Conservation (phyloP, 2,329 filamentous ascomycete species). For the Claviceps purpurea region DNA sequence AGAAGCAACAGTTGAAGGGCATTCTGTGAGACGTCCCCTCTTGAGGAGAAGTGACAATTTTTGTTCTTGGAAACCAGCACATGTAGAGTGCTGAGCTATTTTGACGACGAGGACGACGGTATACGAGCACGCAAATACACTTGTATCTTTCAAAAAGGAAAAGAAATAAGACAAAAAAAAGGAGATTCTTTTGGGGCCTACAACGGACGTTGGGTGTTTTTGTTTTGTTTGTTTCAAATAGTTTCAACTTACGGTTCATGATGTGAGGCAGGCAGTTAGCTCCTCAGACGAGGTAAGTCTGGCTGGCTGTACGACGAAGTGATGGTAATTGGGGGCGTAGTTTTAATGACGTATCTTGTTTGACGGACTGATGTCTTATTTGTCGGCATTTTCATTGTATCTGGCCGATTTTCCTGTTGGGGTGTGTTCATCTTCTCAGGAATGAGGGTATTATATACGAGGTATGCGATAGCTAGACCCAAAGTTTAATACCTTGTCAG, state of each 20-base stretch:
- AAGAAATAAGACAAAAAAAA: not conserved
- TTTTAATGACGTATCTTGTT: too few species aligned
- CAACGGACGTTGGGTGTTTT: conserved; percentile 1
- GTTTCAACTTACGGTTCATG: not conserved
- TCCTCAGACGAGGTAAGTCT: not conserved
- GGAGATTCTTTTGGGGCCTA: not conserved
- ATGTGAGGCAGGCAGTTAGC: not conserved
- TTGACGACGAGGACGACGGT: conserved; percentile 1
- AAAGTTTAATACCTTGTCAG: too few species aligned
- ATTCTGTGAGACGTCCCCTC: conserved; percentile 45
- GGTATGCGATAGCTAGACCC: too few species aligned
- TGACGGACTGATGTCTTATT: too few species aligned
- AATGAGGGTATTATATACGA: too few species aligned
- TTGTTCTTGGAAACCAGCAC: not conserved
- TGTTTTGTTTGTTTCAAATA: not conserved
- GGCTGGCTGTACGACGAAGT: too few species aligned
- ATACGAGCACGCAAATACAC: not conserved
- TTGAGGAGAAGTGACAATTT: not conserved
- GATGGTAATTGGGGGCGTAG: too few species aligned
- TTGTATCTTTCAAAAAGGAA: not conserved
- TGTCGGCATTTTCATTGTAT: too few species aligned
- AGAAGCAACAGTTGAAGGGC: conserved; percentile 71
- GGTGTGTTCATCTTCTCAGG: too few species aligned
- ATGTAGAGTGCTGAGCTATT: not conserved
- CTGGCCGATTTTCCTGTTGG: too few species aligned